These are phyloP conservation scores for Plasmodium gallinaceum DNA, from an alignment of 169 alveolate genomes.

Conservation along the genomic window DNA sequence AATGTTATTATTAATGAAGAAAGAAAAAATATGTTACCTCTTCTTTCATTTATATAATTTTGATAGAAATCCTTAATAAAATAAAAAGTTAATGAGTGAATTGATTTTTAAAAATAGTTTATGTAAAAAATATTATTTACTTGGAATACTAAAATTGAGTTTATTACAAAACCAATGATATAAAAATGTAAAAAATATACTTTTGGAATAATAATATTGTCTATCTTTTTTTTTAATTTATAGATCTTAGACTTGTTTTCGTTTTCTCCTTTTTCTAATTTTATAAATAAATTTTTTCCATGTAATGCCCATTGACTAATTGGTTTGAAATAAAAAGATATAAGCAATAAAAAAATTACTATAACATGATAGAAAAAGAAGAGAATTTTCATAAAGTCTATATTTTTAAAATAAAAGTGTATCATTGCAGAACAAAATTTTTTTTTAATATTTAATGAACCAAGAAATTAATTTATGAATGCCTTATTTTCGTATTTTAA, in stretches of 20 bases:
- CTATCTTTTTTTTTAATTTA: conserved; percentile 26
- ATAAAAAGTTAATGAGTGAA: conserved; percentile 10
- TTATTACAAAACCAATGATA: conserved; percentile 77
- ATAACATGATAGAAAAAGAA: conserved; percentile 48
- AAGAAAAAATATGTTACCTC: conserved; percentile 36
- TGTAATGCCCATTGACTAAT: conserved; percentile 80
- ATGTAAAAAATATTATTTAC: conserved; percentile 59
- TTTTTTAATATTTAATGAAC: background rate
- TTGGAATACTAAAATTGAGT: conserved; percentile 74
- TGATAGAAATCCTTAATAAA: conserved; percentile 39
- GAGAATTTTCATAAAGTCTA: background rate
- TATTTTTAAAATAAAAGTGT: background rate
- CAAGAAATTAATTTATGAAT: no score
- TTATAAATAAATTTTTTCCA: conserved; percentile 80
- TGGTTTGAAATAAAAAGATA: conserved; percentile 66
- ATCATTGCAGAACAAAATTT: background rate
- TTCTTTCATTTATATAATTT: background rate
- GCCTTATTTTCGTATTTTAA: no score
- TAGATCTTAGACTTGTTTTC: conserved; percentile 24
- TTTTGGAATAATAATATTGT: conserved; percentile 77
- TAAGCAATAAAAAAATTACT: conserved; percentile 68
- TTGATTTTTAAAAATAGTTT: conserved; percentile 20
- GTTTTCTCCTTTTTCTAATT: conserved; percentile 40
- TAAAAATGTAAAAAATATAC: conserved; percentile 79
- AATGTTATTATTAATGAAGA: background rate